Evolutionary conservation across 148 eudicot species (phyloP), one percentile per base, ranked within the genome.

Genomic region (Fallopia convolvulus): DNA sequence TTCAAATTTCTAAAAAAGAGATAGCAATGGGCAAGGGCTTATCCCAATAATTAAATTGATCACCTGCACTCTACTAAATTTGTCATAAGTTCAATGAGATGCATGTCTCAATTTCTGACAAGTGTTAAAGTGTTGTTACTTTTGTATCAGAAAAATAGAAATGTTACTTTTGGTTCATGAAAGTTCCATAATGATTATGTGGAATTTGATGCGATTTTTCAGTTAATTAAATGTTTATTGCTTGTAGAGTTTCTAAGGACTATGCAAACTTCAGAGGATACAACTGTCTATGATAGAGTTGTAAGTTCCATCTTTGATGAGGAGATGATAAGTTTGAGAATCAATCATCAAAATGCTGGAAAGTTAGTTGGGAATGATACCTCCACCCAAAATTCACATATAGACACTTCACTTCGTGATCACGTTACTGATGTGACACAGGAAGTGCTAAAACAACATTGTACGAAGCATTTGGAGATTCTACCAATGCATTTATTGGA

Each of bases 241-340:
- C 42, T 20, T 85, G 84, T 90, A 92, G 99, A 84, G 81, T 82
- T 92, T 32, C 77, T 95, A 58, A 82, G 86, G 46, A 90, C 97
- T 66, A 92, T 95, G 92, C 93, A 95, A 80, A 87, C 85, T 80
- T 92, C 99, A 39, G 99, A 95, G 82, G 99, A 92, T 80, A 89
- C 94, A 70, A 84, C 88, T 82, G 77, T 92, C 42, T 90, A 92
- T 82, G 97, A 94, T 81, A 94, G 91, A 87, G 88, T 94, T 80
- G 96, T 94, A 36, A 81, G 84, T 81, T 89, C 97, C 50, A 82
- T 94, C 79, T 95, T 95, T 80, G 87, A 89, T 74, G 94, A 95
- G 71, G 94, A 92, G 4, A 83, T 79, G 82, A 49, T 88, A 72
- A 86, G 84, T 74, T 82, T 87, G 60, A 89, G 86, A 84, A 84